Percentiles rank a stretch among this genome's conserved stretches.
These are phyloP conservation scores for Takakia lepidozioides DNA, from an alignment of 225 moss, liverwort and hornwort species.

Conservation along the genomic window DNA sequence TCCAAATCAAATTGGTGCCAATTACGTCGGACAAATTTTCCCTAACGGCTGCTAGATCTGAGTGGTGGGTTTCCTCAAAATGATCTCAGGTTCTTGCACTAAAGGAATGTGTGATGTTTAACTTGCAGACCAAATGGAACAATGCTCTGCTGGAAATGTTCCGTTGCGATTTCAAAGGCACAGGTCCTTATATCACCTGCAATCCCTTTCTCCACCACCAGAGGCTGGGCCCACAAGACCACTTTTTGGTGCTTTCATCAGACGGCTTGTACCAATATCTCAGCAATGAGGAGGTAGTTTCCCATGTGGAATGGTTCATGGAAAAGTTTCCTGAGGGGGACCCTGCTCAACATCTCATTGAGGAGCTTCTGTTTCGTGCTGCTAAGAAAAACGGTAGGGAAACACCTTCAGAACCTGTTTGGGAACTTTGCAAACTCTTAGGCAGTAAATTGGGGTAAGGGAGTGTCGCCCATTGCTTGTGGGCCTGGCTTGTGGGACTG, in stretches of 20 bases:
- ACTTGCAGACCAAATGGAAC: conserved; percentile 92
- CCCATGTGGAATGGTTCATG: conserved; percentile 95
- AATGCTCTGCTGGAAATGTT: conserved; percentile 97
- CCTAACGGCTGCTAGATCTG: not conserved
- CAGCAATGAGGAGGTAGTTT: conserved; percentile 95
- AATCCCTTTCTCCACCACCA: conserved; percentile 89
- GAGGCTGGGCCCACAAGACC: conserved; percentile 85
- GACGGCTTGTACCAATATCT: conserved; percentile 98
- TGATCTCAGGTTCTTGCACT: conserved; percentile 1
- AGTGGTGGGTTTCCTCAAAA: not conserved
- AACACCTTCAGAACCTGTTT: too few species aligned
- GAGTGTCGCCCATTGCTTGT: not conserved
- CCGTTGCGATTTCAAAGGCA: conserved; percentile 86
- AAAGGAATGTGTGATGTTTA: conserved; percentile 14
- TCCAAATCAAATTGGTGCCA: not conserved
- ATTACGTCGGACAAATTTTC: not conserved
- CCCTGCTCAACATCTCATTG: conserved; percentile 96
- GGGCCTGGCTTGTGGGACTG: not conserved
- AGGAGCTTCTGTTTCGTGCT: conserved; percentile 94
- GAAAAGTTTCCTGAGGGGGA: conserved; percentile 96
- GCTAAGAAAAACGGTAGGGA: conserved; percentile 94
- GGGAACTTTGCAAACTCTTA: not conserved
- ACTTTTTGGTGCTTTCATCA: conserved; percentile 97
- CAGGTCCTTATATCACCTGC: conserved; percentile 80
- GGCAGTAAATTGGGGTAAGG: not conserved